These are phyloP conservation scores for Pseudogymnoascus sp. DNA, from an alignment of 2,329 filamentous ascomycete species.

Conservation along the genomic window DNA sequence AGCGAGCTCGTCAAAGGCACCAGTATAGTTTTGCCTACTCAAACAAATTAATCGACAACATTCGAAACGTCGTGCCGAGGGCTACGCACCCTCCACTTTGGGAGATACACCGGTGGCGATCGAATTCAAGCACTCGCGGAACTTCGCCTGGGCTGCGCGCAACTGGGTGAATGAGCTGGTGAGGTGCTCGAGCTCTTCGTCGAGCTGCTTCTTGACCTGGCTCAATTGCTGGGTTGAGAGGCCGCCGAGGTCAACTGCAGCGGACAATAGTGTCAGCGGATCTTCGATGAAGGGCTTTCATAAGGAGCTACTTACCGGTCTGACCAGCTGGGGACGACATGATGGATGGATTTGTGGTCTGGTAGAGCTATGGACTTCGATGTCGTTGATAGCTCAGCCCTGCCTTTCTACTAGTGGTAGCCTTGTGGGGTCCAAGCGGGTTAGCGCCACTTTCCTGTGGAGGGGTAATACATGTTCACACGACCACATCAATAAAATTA, in stretches of 20 bases:
- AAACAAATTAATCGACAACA: not conserved
- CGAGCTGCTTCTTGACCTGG: slow-evolving; percentile 90
- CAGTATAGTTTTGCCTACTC: slow-evolving; percentile 52
- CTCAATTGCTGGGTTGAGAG: slow-evolving; percentile 80
- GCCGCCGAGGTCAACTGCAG: slow-evolving; percentile 58
- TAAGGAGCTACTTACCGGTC: not conserved
- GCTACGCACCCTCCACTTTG: slow-evolving; percentile 31
- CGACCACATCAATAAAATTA: too few relatives aligned
- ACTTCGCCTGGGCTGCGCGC: slow-evolving; percentile 82
- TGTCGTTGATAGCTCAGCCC: slow-evolving; percentile 8
- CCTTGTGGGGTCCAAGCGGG: slow-evolving; percentile 5
- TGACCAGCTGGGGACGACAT: slow-evolving; percentile 8
- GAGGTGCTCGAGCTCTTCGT: slow-evolving; percentile 91
- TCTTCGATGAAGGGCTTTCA: not conserved
- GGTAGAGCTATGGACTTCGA: not conserved
- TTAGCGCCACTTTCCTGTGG: not conserved
- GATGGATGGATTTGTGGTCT: slow-evolving; percentile 6
- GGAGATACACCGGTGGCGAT: slow-evolving; percentile 52
- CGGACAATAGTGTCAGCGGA: not conserved
- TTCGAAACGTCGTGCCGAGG: slow-evolving; percentile 11
- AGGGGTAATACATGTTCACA: not conserved
- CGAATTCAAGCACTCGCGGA: slow-evolving; percentile 77
- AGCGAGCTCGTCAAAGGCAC: slow-evolving; percentile 93
- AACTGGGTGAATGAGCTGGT: slow-evolving; percentile 85
- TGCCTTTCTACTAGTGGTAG: slow-evolving; percentile 8